Conservation (phyloP, 345 rosid species). For the Fremontodendron californicum region DNA sequence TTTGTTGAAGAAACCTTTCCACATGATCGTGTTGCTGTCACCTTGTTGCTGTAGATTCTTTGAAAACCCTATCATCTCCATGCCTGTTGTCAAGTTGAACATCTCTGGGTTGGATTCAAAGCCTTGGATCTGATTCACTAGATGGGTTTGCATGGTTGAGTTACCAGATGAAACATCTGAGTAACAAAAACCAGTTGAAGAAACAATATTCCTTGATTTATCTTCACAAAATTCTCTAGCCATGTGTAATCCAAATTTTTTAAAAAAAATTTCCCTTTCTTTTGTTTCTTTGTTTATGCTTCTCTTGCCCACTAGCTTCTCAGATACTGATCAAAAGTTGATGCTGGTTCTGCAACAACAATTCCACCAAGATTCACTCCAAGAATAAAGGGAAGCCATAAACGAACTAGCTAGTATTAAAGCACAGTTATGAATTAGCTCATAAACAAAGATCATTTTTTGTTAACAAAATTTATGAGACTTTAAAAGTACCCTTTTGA, state of each 20-base stretch:
- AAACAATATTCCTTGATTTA: conserved; percentile 35
- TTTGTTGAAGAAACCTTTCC: conserved; percentile 44
- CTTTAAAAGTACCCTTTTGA: not conserved
- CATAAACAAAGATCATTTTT: conserved; percentile 9
- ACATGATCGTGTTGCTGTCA: conserved; percentile 27
- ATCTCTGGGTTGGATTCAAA: conserved; percentile 53
- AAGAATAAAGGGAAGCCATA: conserved; percentile 16
- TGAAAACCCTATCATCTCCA: conserved; percentile 83
- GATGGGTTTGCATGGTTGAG: conserved; percentile 41
- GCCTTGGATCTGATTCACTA: conserved; percentile 62
- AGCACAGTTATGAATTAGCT: conserved; percentile 16
- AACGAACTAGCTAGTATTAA: not conserved
- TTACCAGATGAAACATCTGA: conserved; percentile 46
- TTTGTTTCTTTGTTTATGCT: conserved; percentile 14
- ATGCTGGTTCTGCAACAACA: conserved; percentile 33
- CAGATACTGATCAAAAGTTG: conserved; percentile 20
- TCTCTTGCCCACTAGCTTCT: conserved; percentile 15
- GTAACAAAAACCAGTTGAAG: conserved; percentile 55
- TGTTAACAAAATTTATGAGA: not conserved
- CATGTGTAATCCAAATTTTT: conserved; percentile 35
- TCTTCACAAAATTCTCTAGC: conserved; percentile 50
- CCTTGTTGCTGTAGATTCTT: conserved; percentile 56
- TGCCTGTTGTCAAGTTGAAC: conserved; percentile 63
- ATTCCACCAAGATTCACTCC: conserved; percentile 25
- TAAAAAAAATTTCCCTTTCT: not conserved